These are phyloP conservation scores for Heliosperma pusillum DNA, from an alignment of 148 eudicot species.

Conservation along the genomic window DNA sequence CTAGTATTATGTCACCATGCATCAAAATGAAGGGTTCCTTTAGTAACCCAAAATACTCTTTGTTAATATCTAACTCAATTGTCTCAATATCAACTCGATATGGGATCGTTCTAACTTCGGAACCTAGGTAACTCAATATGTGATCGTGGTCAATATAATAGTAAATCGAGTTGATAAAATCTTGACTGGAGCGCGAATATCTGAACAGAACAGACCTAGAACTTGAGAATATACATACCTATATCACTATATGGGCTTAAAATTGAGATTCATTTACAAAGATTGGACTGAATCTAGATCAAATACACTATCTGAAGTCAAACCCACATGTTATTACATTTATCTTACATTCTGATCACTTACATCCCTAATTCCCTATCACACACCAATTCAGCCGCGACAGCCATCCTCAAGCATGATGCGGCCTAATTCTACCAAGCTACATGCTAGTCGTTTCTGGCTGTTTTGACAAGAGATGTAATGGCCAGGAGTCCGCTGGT, in stretches of 20 bases:
- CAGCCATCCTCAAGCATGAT: not conserved
- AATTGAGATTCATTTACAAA: slow-evolving; percentile 20
- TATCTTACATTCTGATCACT: not conserved
- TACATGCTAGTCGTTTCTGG: slow-evolving; percentile 19
- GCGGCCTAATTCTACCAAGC: not conserved
- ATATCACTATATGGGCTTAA: not conserved
- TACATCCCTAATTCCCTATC: not conserved
- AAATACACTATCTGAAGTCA: not conserved
- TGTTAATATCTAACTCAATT: too few species aligned
- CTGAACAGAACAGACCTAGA: not conserved
- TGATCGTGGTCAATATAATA: too few species aligned
- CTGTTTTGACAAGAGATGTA: slow-evolving; percentile 52
- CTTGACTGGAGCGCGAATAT: too few species aligned
- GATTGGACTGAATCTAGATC: not conserved
- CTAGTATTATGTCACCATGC: too few species aligned
- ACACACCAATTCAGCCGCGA: not conserved
- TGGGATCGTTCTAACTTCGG: too few species aligned
- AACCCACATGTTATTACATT: not conserved
- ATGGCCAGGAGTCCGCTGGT: slow-evolving; percentile 69
- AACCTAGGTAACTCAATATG: too few species aligned
- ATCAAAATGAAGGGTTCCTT: too few species aligned
- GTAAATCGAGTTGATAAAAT: too few species aligned
- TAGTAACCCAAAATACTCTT: too few species aligned
- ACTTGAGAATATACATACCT: slow-evolving; percentile 13
- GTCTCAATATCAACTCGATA: too few species aligned